Conservation (phyloP, 345 rosid genomes). For the Combretum micranthum region DNA sequence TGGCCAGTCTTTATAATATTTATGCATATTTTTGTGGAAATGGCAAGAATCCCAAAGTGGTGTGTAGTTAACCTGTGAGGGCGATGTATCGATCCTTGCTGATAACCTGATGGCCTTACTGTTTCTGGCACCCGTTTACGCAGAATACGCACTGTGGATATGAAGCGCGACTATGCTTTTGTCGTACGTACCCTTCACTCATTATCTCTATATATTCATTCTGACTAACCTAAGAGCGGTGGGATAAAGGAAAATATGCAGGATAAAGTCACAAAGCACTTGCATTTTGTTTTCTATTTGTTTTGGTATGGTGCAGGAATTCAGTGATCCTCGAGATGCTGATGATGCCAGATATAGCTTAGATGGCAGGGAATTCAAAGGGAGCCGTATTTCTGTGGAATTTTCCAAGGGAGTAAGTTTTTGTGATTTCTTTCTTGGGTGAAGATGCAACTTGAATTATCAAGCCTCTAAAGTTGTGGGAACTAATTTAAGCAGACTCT, state of each 20-base stretch:
- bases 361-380: slow-evolving; percentile 78
- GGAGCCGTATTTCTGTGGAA: slow-evolving; percentile 88
- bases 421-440: neutral
- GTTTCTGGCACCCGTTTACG: slow-evolving; percentile 92
- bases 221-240: neutral
- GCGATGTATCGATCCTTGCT: slow-evolving; percentile 81
- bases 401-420: slow-evolving; percentile 73
- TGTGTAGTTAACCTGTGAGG: slow-evolving; percentile 79
- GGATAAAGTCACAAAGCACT: neutral
- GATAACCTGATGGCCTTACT: slow-evolving; percentile 98
- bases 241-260: too few species aligned
- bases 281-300: slow-evolving; percentile 22
- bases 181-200: slow-evolving; percentile 59
- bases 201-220: neutral
- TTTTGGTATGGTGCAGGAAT: slow-evolving; percentile 54
- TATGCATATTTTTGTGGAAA: slow-evolving; percentile 68
- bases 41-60: slow-evolving; percentile 87
- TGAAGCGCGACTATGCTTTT: slow-evolving; percentile 99
- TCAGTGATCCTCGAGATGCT: slow-evolving; percentile 91
- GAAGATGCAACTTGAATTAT: neutral
- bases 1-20: slow-evolving; percentile 77
- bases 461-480: neutral
- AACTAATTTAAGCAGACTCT: too few species aligned
- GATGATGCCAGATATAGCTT: slow-evolving; percentile 82
- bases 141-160: slow-evolving; percentile 99